Conservation (phyloP, 805 yeast species). For the Yarrowia porcina region DNA sequence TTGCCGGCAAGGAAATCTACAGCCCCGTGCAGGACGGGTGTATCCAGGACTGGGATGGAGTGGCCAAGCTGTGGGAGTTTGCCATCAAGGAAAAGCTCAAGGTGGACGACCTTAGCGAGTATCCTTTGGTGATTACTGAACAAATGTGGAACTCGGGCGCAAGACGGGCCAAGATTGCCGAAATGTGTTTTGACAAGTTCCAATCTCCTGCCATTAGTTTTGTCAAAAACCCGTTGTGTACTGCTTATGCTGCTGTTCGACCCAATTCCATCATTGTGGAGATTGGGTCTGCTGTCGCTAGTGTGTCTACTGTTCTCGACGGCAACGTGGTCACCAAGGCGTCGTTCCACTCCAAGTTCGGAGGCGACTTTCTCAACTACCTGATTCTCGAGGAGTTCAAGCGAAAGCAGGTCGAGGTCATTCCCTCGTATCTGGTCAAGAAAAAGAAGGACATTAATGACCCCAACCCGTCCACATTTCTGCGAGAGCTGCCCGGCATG, state of each 20-base stretch:
- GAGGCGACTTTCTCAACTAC: slow-evolving; percentile 78
- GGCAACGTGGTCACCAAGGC: slow-evolving; percentile 63
- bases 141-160: slow-evolving; percentile 67
- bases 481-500: slow-evolving; percentile 36
- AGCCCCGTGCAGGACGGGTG: slow-evolving; percentile 40
- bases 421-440: slow-evolving; percentile 40
- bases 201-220: slow-evolving; percentile 74
- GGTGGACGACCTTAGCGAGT: slow-evolving; percentile 54
- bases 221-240: slow-evolving; percentile 72
- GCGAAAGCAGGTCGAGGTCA: slow-evolving; percentile 38
- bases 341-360: slow-evolving; percentile 40
- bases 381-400: slow-evolving; percentile 54
- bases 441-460: slow-evolving; percentile 30
- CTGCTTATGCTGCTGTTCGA: slow-evolving; percentile 49
- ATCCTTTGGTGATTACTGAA: slow-evolving; percentile 62
- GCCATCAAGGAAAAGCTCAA: slow-evolving; percentile 53
- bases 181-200: slow-evolving; percentile 70
- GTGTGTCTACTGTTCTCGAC: slow-evolving; percentile 46
- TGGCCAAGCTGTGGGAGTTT: slow-evolving; percentile 64
- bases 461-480: slow-evolving; percentile 8
- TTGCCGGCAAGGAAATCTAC: slow-evolving; percentile 37
- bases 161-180: slow-evolving; percentile 55
- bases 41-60: slow-evolving; percentile 59
- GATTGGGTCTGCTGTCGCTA: slow-evolving; percentile 64
- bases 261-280: slow-evolving; percentile 78